Base-by-base conservation (phyloP, 1,284 basidiomycete genomes). In the Microbotryum violaceum region DNA sequence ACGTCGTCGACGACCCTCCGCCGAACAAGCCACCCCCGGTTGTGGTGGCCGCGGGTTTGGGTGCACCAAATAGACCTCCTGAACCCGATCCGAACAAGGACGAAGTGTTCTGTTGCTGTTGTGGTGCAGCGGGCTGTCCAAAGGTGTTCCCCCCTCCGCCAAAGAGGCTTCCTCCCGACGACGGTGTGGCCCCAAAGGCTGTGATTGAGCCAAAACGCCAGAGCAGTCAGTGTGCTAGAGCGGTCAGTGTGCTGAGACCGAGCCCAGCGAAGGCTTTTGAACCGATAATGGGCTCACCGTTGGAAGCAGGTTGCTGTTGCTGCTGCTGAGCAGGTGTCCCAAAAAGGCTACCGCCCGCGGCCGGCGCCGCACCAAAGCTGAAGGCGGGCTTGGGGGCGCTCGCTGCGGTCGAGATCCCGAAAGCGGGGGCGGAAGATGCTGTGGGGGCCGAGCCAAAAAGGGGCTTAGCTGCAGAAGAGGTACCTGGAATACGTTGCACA, bases 91-190 rank as follows among this genome's bases (percentile, higher is more conserved):
- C 37, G 6, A 42, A 42, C 37, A 42, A 42, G 4, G 37, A 42
- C 37, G 37, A 16, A 12, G 37, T 16, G 37, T 18, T 18, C 37
- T 42, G 37, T 18, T 42, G 37, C 37, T 42, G 37, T 42, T 42
- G 37, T 42, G 37, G 14, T 16, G 66, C 69, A 63, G 67, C 33
- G 12, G 23, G 59, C 67, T 63, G 54, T 74, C 80, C 78, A 69
- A 82, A 81, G 62, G 53, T 42, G 61, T 58, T 16, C 42, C 42
- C 16, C 23, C 18, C n/a, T 63, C 56, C 25, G 25, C 68, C 60
- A 49, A 66, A 57, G 53, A 61, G 44, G 73, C 77, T 74, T 58
- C 79, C 79, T 16, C 74, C 72, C 71, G 67, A 14, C 72, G 57
- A 58, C 67, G 58, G 56, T 70, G 71, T 66, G 62, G 71, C 44